Conservation (phyloP, 2,329 filamentous ascomycete genomes). For the Dichotomopilus funicola region DNA sequence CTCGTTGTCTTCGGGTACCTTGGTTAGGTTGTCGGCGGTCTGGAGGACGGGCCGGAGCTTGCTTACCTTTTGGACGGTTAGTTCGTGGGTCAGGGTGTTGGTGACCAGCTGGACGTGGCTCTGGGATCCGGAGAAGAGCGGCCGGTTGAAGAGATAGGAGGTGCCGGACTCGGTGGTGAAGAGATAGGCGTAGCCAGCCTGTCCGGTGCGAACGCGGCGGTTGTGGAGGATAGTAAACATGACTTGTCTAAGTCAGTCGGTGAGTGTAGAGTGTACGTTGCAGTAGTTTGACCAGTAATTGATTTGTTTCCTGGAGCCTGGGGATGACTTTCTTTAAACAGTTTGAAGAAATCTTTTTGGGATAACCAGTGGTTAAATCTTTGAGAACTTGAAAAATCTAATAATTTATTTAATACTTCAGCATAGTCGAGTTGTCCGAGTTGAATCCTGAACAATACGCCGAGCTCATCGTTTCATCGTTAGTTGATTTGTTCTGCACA, state of each 20-base stretch:
- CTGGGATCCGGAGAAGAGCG: background rate
- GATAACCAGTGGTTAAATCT: too few species aligned
- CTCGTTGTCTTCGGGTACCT: background rate
- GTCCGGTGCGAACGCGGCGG: background rate
- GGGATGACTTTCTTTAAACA: too few species aligned
- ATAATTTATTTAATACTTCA: too few species aligned
- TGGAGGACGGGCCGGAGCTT: background rate
- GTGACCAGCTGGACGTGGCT: conserved; percentile 10
- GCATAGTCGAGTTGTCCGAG: too few species aligned
- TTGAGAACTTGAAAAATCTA: too few species aligned
- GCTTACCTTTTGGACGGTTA: conserved; percentile 10
- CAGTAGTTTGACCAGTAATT: too few species aligned
- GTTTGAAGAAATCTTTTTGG: too few species aligned
- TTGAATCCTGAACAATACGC: too few species aligned
- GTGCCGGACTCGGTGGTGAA: background rate
- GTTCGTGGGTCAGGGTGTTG: conserved; percentile 4
- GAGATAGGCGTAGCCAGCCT: background rate
- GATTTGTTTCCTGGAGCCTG: too few species aligned
- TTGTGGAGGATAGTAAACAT: background rate
- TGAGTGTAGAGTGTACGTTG: background rate
- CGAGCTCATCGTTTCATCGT: too few species aligned
- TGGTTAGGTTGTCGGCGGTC: background rate
- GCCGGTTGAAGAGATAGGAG: conserved; percentile 5
- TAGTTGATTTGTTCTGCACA: too few species aligned
- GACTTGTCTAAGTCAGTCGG: background rate